Percentiles rank a stretch among this genome's conserved stretches.
These are phyloP conservation scores for Dryas integrifolia DNA, from an alignment of 331 rosid genomes.

Conservation along the genomic window DNA sequence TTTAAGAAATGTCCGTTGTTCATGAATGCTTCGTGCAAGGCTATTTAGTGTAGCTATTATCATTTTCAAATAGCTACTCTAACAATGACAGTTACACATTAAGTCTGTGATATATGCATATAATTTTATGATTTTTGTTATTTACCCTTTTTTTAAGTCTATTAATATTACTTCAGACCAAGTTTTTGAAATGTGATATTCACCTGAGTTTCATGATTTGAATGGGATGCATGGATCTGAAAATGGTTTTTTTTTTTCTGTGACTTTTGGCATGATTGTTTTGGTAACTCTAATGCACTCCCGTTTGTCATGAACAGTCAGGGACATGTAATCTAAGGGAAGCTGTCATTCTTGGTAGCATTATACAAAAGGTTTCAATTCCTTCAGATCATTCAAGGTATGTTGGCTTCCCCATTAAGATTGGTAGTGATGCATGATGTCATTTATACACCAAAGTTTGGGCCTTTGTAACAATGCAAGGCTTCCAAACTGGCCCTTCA, in stretches of 20 bases:
- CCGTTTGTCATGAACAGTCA: constrained; percentile 48
- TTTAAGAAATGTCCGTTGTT: not conserved
- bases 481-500: not conserved
- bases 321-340: constrained; percentile 79
- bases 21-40: not conserved
- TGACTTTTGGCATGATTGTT: not conserved
- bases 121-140: not conserved
- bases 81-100: too few species aligned
- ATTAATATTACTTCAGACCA: not conserved
- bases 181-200: not conserved
- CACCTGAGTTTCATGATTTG: not conserved
- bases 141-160: not conserved
- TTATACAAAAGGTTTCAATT: constrained; percentile 73
- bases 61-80: too few species aligned
- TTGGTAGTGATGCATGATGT: not conserved
- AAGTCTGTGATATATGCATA: too few species aligned
- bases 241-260: not conserved
- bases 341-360: constrained; percentile 89
- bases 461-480: not conserved
- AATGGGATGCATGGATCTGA: constrained; percentile 1
- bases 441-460: not conserved
- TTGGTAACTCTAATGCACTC: not conserved
- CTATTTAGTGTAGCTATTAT: too few species aligned
- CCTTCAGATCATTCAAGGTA: constrained; percentile 96
- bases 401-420: constrained; percentile 15